Evolutionary conservation across 2,329 filamentous ascomycete genomes (phyloP), one percentile per base, ranked within the genome.

Genomic region (Calonectria multiphialidica): DNA sequence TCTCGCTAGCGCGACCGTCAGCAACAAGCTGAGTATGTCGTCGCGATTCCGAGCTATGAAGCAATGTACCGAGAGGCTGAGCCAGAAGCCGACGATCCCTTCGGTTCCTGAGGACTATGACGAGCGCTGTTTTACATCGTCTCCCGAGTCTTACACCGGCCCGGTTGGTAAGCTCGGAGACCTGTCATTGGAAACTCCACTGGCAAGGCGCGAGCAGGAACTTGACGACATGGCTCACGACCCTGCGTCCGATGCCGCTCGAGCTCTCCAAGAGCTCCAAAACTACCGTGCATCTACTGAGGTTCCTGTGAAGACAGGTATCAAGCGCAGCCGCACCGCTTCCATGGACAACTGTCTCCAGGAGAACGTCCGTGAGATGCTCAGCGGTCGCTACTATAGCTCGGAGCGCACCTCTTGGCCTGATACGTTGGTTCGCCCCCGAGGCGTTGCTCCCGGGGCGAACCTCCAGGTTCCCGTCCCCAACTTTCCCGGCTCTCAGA

Each of bases 321-420:
- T 84, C 71, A 94, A 94, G 86, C 89, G 92, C 76, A 90, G 88
- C 78, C 87, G 91, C 63, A 87, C 90, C 16, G 78, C 84, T 9
- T 93, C 91, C 16, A 86, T 89, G 68, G 91, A 93, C 70, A 84
- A 87, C 70, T 83, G 86, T n/a, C 85, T 92, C 10, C 92, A 94
- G 79, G 90, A 93, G 72, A 92, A 93, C 71, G 92, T 94, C 13
- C 90, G 92, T 66, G 89, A 91, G 65, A 86, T 94, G 76, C 84
- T 94, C 33, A 84, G 83, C 53, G 84, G 80, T 40, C 79, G 79
- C 64, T 82, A 84, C 74, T 69, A 81, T 74, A 75, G 70, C 66
- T 72, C 74, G 66, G 73, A 74, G 62, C 78, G 78, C 35, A 71
- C 77, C 67, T 61, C 74, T 18, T 87, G 85, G 82, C 77, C 85